Evolutionary conservation across 306 rosid species (phyloP), one percentile per base, ranked within the genome.

Genomic region (Leucaena leucocephala): DNA sequence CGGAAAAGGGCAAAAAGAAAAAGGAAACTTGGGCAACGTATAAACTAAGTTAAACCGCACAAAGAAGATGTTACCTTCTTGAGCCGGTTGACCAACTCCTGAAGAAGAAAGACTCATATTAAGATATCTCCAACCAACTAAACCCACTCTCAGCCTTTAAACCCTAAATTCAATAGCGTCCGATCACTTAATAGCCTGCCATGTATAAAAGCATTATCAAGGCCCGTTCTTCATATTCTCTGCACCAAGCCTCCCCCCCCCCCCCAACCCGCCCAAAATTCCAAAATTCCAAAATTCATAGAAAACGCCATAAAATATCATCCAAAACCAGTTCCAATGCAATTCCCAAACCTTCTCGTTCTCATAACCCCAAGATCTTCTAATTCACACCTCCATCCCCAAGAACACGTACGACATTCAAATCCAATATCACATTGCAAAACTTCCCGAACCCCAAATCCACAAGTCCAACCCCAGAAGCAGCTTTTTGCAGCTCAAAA

Each of bases 251-350:
- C 55, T 81, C 10, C 42, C 84, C 84, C 84, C 90, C 16, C 79
- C 92, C 84, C 74, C 86, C 72, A 74, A 10, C 62, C 33, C 11
- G 8, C 82, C 67, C 83, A 59, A 71, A 55, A 64, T 36, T 78
- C 67, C 83, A 59, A 71, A 55, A 64, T 36, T 78, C 88, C 80
- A 82, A 87, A 71, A 73, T 46, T 43, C 45, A 42, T 63, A 43
- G 59, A 38, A 46, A 62, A 65, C 78, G 34, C 52, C 68, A 72
- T 59, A 52, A 44, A 77, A 71, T 67, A 78, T 85, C 89, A 90
- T 76, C 94, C 92, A 76, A 90, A 88, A 68, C 88, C 90, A 83
- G 85, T 86, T 16, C 90, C 90, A 81, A 88, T 81, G 82, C 88
- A 90, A 80, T 65, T 85, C 75, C 82, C 78, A 76, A 84, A 33